These are phyloP conservation scores for Cadophora sp. DNA, from an alignment of 2,329 filamentous ascomycete species.

Conservation along the genomic window DNA sequence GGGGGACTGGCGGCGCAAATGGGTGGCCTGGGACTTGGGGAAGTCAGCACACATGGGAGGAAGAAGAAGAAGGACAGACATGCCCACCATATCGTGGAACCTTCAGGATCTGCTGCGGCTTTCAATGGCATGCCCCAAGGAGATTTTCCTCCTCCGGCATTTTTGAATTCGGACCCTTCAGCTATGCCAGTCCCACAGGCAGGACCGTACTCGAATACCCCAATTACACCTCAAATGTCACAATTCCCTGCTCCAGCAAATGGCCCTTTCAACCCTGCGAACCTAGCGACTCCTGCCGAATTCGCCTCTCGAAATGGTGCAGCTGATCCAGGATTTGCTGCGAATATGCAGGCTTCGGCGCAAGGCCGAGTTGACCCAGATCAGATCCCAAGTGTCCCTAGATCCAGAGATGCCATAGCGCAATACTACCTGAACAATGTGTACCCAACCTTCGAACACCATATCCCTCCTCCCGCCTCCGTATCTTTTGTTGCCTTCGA, in stretches of 20 bases:
- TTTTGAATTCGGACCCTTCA: constrained; percentile 62
- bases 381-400: constrained; percentile 89
- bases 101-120: constrained; percentile 69
- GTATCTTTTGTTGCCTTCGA: constrained; percentile 93
- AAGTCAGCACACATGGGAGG: constrained; percentile 57
- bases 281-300: constrained; percentile 52
- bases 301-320: constrained; percentile 54
- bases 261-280: constrained; percentile 56
- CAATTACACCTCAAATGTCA: constrained; percentile 53
- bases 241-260: constrained; percentile 69
- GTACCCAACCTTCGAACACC: constrained; percentile 95
- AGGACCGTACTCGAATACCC: constrained; percentile 55
- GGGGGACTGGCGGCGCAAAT: constrained; percentile 72
- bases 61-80: constrained; percentile 95
- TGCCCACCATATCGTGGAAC: constrained; percentile 86
- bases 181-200: constrained; percentile 48
- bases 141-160: constrained; percentile 61
- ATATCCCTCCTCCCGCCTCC: constrained; percentile 86
- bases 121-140: constrained; percentile 72
- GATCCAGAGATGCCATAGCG: constrained; percentile 81
- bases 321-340: constrained; percentile 46
- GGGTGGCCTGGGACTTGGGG: constrained; percentile 73
- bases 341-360: constrained; percentile 64
- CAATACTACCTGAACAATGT: constrained; percentile 86
- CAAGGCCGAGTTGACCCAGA: constrained; percentile 85